phyloP scores from a whole-genome alignment of 2,329 filamentous ascomycete genomes.

The Chrysoporthe puriensis region DNA sequence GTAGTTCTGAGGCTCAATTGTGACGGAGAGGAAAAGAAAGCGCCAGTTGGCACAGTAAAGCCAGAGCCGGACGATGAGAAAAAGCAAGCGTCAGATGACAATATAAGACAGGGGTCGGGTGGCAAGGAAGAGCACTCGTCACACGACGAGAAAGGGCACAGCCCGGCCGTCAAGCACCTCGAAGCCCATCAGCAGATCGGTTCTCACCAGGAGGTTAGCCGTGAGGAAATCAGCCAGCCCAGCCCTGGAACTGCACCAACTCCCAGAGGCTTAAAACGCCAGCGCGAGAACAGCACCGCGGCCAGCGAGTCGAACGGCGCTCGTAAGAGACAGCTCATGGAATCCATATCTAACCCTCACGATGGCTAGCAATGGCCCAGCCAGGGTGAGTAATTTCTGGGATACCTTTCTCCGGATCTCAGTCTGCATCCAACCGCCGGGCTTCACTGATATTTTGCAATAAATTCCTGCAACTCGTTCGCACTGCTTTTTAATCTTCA shows the following conservation, averaged over 20 bases:
- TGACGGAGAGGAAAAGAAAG: not conserved
- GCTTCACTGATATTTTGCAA: not conserved
- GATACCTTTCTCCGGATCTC: not conserved
- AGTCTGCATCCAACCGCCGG: no score
- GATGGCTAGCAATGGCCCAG: not conserved
- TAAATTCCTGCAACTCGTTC: not conserved
- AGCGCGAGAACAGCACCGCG: not conserved
- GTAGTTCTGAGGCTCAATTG: not conserved
- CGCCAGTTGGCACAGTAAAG: not conserved
- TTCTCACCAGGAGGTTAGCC: no score
- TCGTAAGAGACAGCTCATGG: constrained; percentile 3
- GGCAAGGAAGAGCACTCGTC: not conserved
- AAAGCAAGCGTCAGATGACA: not conserved
- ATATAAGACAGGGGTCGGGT: no score
- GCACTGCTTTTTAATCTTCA: not conserved
- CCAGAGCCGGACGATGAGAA: not conserved
- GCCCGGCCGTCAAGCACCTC: not conserved
- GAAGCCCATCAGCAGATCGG: not conserved
- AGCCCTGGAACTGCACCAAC: not conserved
- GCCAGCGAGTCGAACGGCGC: not conserved
- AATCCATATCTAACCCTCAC: not conserved
- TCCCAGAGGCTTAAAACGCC: constrained; percentile 11
- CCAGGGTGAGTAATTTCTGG: not conserved
- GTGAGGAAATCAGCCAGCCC: not conserved
- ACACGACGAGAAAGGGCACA: not conserved